Percentiles rank a stretch among this genome's conserved stretches.
Evolutionary conservation across 1,284 basidiomycete genomes (phyloP).

Genomic region (Fistulinella staudtii): DNA sequence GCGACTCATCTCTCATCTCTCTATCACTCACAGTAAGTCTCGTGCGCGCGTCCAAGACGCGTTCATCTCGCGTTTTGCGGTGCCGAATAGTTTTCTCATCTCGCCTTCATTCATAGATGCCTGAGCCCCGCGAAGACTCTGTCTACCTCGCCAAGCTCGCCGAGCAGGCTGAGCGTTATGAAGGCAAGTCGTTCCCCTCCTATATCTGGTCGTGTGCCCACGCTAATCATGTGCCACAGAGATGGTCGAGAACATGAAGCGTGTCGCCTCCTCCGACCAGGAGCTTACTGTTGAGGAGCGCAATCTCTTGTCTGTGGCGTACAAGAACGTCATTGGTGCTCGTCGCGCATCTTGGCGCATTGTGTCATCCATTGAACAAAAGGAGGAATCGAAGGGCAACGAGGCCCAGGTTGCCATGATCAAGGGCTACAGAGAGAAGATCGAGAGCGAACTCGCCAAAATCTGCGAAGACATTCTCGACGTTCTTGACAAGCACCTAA

Average conservation of each 20-base stretch:
- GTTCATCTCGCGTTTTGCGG: slow-evolving; percentile 23
- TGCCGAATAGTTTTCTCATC: slow-evolving; percentile 21
- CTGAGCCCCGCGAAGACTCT: slow-evolving; percentile 90
- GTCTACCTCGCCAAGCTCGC: slow-evolving; percentile 99
- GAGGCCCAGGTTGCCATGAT: slow-evolving; percentile 98
- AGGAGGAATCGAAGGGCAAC: slow-evolving; percentile 99
- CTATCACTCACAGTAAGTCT: slow-evolving; percentile 34
- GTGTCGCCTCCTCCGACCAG: slow-evolving; percentile 93
- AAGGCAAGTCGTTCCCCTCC: slow-evolving; percentile 57
- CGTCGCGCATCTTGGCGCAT: slow-evolving; percentile 99
- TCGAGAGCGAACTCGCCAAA: slow-evolving; percentile 96
- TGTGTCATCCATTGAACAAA: slow-evolving; percentile 99
- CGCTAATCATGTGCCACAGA: slow-evolving; percentile 47
- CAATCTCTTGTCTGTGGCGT: slow-evolving; percentile 97
- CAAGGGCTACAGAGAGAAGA: slow-evolving; percentile 98
- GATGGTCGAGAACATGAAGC: slow-evolving; percentile 99
- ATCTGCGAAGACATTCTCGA: slow-evolving; percentile 99
- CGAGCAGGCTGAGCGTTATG: slow-evolving; percentile 98
- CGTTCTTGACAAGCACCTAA: slow-evolving; percentile 98
- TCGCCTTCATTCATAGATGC: slow-evolving; percentile 51
- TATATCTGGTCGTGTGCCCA: slow-evolving; percentile 6
- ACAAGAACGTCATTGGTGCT: slow-evolving; percentile 99
- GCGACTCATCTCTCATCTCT: slow-evolving; percentile 15
- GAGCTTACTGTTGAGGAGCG: slow-evolving; percentile 99
- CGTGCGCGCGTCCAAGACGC: slow-evolving; percentile 30